Conservation (phyloP, 108 stramenopile genomes). For the Aureococcus anophagefferens region DNA sequence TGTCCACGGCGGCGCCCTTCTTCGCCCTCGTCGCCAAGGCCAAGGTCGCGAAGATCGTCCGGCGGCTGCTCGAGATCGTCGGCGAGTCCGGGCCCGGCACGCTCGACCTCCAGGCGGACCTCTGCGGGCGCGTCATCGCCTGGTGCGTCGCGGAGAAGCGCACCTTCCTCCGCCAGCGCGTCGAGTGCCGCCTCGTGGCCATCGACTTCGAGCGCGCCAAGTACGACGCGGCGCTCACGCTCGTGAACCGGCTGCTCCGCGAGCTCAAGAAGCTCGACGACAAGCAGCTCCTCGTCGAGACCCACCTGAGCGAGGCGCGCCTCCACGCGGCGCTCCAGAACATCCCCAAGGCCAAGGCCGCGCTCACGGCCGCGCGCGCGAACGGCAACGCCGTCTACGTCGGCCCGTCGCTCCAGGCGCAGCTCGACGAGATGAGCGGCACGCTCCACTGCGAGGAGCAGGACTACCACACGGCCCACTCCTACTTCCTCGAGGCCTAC, state of each 20-base stretch:
- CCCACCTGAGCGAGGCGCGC: constrained; percentile 7
- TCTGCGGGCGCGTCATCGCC: constrained; percentile 70
- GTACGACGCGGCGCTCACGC: constrained; percentile 68
- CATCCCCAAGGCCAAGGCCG: constrained; percentile 93
- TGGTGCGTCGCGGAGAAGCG: constrained; percentile 91
- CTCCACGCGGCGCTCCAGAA: constrained; percentile 91
- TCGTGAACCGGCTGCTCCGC: constrained; percentile 70
- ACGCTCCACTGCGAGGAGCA: constrained; percentile 92
- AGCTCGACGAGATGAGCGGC: constrained; percentile 93
- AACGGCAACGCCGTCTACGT: constrained; percentile 93
- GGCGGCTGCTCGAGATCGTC: constrained; percentile 88
- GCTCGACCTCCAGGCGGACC: constrained; percentile 62
- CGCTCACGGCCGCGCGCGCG: constrained; percentile 89
- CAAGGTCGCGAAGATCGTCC: constrained; percentile 92
- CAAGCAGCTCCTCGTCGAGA: constrained; percentile 82
- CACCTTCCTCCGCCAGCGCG: constrained; percentile 89
- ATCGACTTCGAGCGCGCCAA: constrained; percentile 68
- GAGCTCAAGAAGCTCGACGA: constrained; percentile 98
- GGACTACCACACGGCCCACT: constrained; percentile 96
- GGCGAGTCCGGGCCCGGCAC: constrained; percentile 67
- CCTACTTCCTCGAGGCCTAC: constrained; percentile 98
- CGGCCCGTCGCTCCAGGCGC: constrained; percentile 79
- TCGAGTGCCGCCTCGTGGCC: constrained; percentile 81
- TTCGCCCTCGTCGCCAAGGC: constrained; percentile 88
- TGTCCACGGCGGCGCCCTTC: constrained; percentile 58